A percentile compares a stretch with the other conserved stretches of the same genome.
These are phyloP conservation scores for Tetraselmis striata DNA, from an alignment of 139 green algal species.

Conservation along the genomic window DNA sequence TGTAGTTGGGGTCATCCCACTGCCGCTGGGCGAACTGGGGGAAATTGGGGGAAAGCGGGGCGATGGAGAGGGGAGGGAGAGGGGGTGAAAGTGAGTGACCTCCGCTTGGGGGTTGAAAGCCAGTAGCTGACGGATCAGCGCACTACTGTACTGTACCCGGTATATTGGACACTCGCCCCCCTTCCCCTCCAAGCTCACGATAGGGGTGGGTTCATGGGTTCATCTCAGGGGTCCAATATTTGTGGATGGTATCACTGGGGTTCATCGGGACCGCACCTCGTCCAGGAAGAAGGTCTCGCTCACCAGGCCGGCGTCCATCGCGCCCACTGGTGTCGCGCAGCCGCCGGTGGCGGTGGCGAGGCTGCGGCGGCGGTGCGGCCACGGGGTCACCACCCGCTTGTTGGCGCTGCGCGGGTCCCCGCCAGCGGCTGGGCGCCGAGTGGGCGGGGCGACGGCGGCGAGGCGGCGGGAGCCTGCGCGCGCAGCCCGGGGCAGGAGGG, in stretches of 20 bases:
- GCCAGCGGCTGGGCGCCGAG: too few species aligned
- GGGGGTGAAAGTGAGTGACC: not conserved
- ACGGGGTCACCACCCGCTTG: too few species aligned
- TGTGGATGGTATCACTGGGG: not conserved
- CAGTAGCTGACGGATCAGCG: not conserved
- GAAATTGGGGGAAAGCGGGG: slow-evolving; percentile 83
- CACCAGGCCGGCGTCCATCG: not conserved
- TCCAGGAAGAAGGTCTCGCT: slow-evolving; percentile 75
- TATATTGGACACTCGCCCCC: too few species aligned
- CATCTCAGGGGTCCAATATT: not conserved
- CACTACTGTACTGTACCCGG: too few species aligned
- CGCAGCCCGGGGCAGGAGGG: too few species aligned
- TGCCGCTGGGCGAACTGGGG: slow-evolving; percentile 66
- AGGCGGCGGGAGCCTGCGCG: too few species aligned
- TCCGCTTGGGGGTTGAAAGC: not conserved
- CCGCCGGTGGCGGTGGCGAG: too few species aligned
- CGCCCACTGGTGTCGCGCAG: too few species aligned
- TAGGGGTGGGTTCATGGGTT: not conserved
- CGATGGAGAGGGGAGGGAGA: not conserved
- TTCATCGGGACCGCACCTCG: not conserved
- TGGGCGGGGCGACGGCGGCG: too few species aligned
- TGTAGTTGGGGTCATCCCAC: slow-evolving; percentile 73
- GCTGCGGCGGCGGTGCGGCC: too few species aligned
- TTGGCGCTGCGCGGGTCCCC: too few species aligned
- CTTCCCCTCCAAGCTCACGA: too few species aligned